Conservation (phyloP, 73 alveolate genomes). For the Paramecium biaurelia region DNA sequence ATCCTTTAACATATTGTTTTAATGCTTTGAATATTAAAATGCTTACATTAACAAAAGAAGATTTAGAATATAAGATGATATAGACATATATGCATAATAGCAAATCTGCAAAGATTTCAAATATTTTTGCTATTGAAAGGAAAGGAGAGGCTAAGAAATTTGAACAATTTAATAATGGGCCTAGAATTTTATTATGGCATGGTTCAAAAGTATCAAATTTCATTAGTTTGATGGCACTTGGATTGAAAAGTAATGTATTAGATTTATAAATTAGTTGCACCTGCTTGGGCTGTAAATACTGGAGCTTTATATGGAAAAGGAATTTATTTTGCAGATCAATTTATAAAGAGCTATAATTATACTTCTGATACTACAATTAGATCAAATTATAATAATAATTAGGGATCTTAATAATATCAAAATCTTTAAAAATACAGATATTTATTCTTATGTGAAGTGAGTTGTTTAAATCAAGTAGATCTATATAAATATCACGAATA, state of each 20-base stretch:
- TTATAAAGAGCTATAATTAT: conserved; percentile 77
- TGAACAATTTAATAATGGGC: conserved; percentile 67
- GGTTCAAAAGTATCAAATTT: conserved; percentile 93
- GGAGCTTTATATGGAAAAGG: conserved; percentile 94
- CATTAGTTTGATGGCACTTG: conserved; percentile 78
- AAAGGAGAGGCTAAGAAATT: conserved; percentile 80
- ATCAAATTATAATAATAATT: conserved; percentile 24
- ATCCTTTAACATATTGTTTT: conserved; percentile 92
- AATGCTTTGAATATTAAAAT: conserved; percentile 78
- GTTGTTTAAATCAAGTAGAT: conserved; percentile 81
- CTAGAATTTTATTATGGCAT: conserved; percentile 88
- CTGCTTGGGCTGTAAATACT: conserved; percentile 82
- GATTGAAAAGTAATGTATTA: conserved; percentile 1
- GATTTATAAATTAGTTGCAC: conserved; percentile 69
- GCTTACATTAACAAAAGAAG: conserved; percentile 65
- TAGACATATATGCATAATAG: conserved; percentile 72
- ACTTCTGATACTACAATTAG: conserved; percentile 10
- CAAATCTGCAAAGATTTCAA: conserved; percentile 82
- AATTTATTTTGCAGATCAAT: conserved; percentile 89
- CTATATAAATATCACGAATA: conserved; percentile 43
- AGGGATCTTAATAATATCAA: not conserved
- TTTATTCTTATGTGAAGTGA: conserved; percentile 93
- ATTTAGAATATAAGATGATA: conserved; percentile 80
- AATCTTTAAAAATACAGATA: conserved; percentile 53
- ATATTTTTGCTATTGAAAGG: conserved; percentile 82